These are phyloP conservation scores for Fusarium brevicatenulatum DNA, from an alignment of 2,329 filamentous ascomycete species.

Conservation along the genomic window DNA sequence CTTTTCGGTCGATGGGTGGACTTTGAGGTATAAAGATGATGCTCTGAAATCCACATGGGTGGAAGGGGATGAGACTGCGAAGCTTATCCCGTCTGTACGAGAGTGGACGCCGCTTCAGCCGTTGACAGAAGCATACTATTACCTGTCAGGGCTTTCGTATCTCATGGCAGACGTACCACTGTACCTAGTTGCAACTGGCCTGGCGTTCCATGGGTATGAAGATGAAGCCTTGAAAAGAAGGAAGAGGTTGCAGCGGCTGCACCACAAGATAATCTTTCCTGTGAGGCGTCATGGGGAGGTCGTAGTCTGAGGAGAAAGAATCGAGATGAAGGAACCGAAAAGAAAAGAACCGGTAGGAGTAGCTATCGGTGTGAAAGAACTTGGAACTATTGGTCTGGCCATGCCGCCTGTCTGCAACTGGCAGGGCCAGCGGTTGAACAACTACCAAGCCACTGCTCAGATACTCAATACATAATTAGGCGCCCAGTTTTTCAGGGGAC, in stretches of 20 bases:
- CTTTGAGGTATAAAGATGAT: background rate
- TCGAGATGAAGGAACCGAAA: background rate
- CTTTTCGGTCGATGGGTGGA: constrained; percentile 15
- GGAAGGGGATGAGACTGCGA: background rate
- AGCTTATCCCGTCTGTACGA: background rate
- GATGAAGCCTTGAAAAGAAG: constrained; percentile 1
- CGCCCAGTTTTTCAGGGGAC: background rate
- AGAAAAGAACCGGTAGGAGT: background rate
- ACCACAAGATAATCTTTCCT: background rate
- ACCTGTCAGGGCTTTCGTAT: constrained; percentile 9
- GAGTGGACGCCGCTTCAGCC: background rate
- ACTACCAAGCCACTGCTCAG: background rate
- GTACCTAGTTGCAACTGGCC: background rate
- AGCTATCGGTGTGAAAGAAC: background rate
- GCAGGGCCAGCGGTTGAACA: background rate
- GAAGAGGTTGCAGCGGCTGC: constrained; percentile 4
- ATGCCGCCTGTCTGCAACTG: background rate
- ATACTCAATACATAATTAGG: background rate
- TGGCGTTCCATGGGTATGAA: constrained; percentile 10
- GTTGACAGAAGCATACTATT: constrained; percentile 12
- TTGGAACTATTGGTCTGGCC: background rate
- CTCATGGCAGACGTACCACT: constrained; percentile 2
- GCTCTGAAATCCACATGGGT: background rate
- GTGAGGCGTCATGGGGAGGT: background rate
- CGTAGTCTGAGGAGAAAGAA: background rate